Base-by-base conservation (phyloP, 1,139 yeast species). In the Torulaspora pretoriensis region DNA sequence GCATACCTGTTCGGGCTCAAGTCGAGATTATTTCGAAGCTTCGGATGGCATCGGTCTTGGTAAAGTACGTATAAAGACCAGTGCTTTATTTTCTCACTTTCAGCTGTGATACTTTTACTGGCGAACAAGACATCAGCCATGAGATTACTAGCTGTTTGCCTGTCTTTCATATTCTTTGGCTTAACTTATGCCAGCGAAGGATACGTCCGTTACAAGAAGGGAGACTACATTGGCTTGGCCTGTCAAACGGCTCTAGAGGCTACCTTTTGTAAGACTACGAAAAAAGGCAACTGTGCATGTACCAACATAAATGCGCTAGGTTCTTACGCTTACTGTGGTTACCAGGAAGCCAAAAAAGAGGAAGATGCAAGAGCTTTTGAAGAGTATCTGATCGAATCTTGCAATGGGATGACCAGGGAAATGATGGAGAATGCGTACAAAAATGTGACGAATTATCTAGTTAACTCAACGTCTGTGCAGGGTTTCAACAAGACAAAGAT, bases 371-470 rank as follows among this genome's bases (percentile, higher is more conserved):
- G 48, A 2, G 28, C 32, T 8, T 52, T 60, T 22, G 50, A 50
- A 24, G 40, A 50, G 2, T 51, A 51, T 38, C 57, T 63, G 38
- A 24, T 43, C 6, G 38, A 27, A 2, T 40, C 24, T 2, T 55
- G 60, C 19, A 48, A 50, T 2, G 46, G 42, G 1, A 35, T 73
- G 6, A 67, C 75, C 0, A 39, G 48, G 13, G 63, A 61, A 0
- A 57, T 61, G 4, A 60, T 77, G 34, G 51, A 59, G 28, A 53
- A 61, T 45, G 71, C 77, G 0, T 71, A 72, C 29, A 52, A 60
- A 2, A 67, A 70, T 48, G 81, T 78, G 41, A 61, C 72, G 7
- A 47, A 58, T 1, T 62, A 65, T 69, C 10, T 70, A 46, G 59
- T 57, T 5, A 54, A 65, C 28, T 46, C 62, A 8, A 58, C 60